Conservation (phyloP, 2,329 filamentous ascomycete genomes). For the Ophiostoma sp. region DNA sequence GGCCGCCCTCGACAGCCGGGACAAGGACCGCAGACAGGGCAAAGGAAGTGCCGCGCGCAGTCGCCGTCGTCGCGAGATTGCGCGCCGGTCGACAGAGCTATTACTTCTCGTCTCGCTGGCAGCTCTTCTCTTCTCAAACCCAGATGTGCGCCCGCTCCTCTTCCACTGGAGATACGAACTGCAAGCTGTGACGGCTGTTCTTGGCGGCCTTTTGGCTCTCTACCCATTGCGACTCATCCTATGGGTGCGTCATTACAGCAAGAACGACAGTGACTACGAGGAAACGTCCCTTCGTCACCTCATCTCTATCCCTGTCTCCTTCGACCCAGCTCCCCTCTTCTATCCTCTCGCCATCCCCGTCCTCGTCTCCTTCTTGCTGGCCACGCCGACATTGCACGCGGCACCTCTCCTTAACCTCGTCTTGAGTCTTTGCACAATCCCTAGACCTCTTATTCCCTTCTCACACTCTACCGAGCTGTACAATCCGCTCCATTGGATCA, state of each 20-base stretch:
- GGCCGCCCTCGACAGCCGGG: conserved; percentile 18
- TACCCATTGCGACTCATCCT: conserved; percentile 62
- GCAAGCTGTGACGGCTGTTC: conserved; percentile 39
- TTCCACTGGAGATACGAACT: conserved; percentile 52
- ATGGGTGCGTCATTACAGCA: neutral
- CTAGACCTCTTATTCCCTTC: conserved; percentile 69
- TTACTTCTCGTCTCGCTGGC: conserved; percentile 53
- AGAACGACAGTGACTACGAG: neutral
- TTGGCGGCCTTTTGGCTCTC: conserved; percentile 45
- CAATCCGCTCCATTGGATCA: conserved; percentile 73
- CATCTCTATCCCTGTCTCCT: conserved; percentile 66
- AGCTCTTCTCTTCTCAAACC: conserved; percentile 50
- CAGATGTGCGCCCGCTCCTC: conserved; percentile 48
- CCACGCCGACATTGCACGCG: conserved; percentile 61
- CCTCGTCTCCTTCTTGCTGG: conserved; percentile 73
- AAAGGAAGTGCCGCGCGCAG: conserved; percentile 38
- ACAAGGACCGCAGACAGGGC: conserved; percentile 32
- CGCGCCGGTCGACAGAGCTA: conserved; percentile 55
- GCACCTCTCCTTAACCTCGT: conserved; percentile 61
- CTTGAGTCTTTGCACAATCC: conserved; percentile 76
- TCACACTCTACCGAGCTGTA: conserved; percentile 56
- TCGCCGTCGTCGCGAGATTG: conserved; percentile 52
- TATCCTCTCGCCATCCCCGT: conserved; percentile 79
- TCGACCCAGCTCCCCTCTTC: conserved; percentile 87
- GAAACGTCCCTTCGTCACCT: conserved; percentile 41